Conservation (phyloP, 805 yeast genomes). For the Zygotorulaspora sp. region DNA sequence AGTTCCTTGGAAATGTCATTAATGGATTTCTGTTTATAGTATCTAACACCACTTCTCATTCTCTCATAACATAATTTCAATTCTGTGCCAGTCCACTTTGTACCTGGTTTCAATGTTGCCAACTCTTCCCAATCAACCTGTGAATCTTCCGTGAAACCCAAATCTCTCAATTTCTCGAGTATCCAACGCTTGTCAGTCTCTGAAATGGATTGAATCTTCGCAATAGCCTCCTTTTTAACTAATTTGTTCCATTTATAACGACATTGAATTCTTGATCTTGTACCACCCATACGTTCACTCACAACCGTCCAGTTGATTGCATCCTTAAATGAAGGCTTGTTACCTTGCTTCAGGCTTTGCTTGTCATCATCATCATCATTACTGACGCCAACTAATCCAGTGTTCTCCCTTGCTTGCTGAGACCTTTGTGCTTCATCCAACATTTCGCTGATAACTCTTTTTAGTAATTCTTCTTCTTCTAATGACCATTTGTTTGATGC, state of each 20-base stretch:
- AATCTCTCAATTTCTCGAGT: constrained; percentile 43
- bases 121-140: constrained; percentile 53
- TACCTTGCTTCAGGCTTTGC: constrained; percentile 21
- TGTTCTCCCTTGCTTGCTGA: constrained; percentile 15
- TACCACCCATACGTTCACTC: constrained; percentile 84
- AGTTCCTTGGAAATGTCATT: constrained; percentile 35
- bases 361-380: constrained; percentile 19
- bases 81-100: constrained; percentile 57
- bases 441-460: constrained; percentile 50
- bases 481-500: constrained; percentile 74
- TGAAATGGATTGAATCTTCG: constrained; percentile 42
- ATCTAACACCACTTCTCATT: constrained; percentile 50
- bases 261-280: constrained; percentile 87
- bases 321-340: constrained; percentile 33
- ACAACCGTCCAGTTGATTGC: constrained; percentile 87
- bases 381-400: constrained; percentile 15
- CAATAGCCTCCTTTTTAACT: constrained; percentile 51
- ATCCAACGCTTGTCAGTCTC: constrained; percentile 49
- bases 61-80: constrained; percentile 57
- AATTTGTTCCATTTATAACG: constrained; percentile 93
- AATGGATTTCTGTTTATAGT: constrained; percentile 40
- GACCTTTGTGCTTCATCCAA: constrained; percentile 33
- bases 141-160: constrained; percentile 40
- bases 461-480: constrained; percentile 63
- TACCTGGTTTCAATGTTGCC: constrained; percentile 43